These are phyloP conservation scores for Mycosarcoma mackinlayi DNA, from an alignment of 1,284 basidiomycete genomes.

Conservation along the genomic window DNA sequence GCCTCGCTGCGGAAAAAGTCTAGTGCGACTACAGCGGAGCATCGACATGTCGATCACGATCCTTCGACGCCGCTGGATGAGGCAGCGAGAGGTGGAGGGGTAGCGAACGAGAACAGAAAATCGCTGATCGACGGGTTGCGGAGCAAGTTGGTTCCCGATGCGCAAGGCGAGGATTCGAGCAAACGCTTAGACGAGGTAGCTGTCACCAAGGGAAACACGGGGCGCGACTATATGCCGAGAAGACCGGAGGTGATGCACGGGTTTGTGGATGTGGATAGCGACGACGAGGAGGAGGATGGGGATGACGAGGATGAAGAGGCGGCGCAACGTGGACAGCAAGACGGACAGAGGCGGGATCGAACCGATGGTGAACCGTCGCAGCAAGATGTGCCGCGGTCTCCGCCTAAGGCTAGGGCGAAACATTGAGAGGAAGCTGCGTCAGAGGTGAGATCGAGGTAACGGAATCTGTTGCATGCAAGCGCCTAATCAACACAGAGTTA, in stretches of 20 bases:
- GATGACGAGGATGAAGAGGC: neutral
- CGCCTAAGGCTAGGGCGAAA: constrained; percentile 1
- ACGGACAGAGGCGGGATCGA: neutral
- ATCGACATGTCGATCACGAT: neutral
- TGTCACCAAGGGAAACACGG: constrained; percentile 35
- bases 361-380: neutral
- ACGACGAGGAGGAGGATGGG: constrained; percentile 7
- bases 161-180: constrained; percentile 6
- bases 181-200: constrained; percentile 30
- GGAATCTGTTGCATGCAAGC: no score
- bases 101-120: constrained; percentile 1
- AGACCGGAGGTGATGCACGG: constrained; percentile 1
- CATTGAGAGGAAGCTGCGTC: neutral
- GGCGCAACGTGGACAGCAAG: no score
- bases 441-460: no score
- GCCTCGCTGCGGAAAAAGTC: constrained; percentile 20
- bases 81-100: neutral
- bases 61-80: neutral
- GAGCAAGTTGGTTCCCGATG: constrained; percentile 34
- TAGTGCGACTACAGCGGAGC: neutral
- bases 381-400: neutral
- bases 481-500: no score
- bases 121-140: constrained; percentile 27
- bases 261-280: constrained; percentile 29
- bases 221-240: constrained; percentile 36